phyloP scores from a whole-genome alignment of 345 rosid species.

The Euphorbia lathyris region DNA sequence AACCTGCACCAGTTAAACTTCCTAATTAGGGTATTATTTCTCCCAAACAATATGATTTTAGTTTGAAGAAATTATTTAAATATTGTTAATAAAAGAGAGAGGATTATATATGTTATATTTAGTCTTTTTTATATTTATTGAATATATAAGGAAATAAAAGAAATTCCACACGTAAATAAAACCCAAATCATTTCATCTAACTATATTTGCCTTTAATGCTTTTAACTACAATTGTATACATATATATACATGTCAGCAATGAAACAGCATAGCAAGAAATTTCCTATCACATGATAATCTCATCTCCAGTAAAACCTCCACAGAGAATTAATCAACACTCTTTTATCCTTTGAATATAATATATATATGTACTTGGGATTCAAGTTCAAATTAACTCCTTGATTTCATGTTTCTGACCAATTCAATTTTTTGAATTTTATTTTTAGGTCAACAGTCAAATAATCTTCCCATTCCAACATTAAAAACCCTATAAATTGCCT shows the following conservation, averaged over 20 bases:
- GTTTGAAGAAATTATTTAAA: too few species aligned
- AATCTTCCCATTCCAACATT: slow-evolving; percentile 10
- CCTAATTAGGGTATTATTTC: too few species aligned
- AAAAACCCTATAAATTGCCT: slow-evolving; percentile 15
- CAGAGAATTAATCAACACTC: slow-evolving; percentile 1
- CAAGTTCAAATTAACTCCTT: neutral
- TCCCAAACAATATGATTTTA: too few species aligned
- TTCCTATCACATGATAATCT: neutral
- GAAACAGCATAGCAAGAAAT: slow-evolving; percentile 18
- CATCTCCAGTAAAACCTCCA: neutral
- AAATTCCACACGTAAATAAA: too few species aligned
- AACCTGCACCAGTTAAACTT: too few species aligned
- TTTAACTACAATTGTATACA: too few species aligned
- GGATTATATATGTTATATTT: too few species aligned
- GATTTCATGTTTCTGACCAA: slow-evolving; percentile 16
- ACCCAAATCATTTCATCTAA: too few species aligned
- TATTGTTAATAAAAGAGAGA: too few species aligned
- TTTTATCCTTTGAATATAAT: neutral
- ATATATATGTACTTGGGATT: neutral
- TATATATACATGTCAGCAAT: neutral
- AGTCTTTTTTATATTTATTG: too few species aligned
- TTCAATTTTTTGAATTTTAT: slow-evolving; percentile 10
- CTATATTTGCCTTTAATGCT: too few species aligned
- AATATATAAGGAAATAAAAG: too few species aligned
- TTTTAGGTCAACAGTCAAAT: slow-evolving; percentile 35